Base-by-base conservation (phyloP, 164 flowering plant species). In the Sedum album region DNA sequence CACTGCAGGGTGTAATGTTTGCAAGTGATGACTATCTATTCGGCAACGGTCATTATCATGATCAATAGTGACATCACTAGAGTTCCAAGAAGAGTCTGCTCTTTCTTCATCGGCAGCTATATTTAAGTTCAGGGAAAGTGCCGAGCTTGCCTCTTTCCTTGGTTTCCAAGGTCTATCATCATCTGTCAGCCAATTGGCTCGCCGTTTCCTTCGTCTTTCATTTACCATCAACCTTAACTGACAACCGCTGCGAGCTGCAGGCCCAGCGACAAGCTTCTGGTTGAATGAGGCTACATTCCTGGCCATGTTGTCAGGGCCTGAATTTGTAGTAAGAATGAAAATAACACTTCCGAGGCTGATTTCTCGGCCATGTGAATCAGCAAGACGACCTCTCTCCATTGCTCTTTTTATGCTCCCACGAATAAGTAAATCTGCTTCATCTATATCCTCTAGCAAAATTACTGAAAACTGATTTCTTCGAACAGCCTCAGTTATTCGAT, bases 351-450 rank as follows among this genome's bases (percentile, higher is more conserved):
- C 93, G 38, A 94, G 84, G 48, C 86, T 82, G 69, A 90, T 77
- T 70, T 94, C 99, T 30, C 99, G 90, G 46, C 97, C 96, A 65
- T 87, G 88, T 21, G 97, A 87, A 76, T 94, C 97, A 20, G 83
- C 69, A 26, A 94, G 75, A 33, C 96, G 76, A 0, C 97, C 97
- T 64, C 84, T 83, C 72, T 91, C 97, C 75, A 91, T 85, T n/a
- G 99, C 97, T 14, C 87, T 81, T 73, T 85, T 88, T 36, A 94
- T 81, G 79, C 82, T 86, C 44, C 90, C 87, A 21, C 85, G 85
- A 64, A 90, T 71, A 4, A 91, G 75, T 77, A 79, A 63, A 77
- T 90, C 92, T 1, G 93, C 93, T 64, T 79, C 91, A 71, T 89
- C 93, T 30, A 90, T 76, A 63, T 87, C 96, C 66, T 88, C 93